A percentile compares a stretch with the other conserved stretches of the same genome.
phyloP scores from a whole-genome alignment of 345 rosid species.

The Clausena lansium region DNA sequence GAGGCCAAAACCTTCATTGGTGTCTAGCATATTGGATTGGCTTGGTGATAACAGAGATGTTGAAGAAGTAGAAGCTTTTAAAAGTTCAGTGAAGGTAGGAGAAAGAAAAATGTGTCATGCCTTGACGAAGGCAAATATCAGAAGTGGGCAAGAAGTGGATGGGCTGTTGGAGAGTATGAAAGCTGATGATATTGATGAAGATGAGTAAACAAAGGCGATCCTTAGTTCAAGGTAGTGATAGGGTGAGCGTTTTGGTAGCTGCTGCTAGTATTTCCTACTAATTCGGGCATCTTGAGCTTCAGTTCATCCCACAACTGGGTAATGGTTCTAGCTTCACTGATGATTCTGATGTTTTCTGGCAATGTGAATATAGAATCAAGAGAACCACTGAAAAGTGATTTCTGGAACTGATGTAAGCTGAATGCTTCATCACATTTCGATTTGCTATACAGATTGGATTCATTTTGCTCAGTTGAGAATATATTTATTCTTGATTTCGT shows the following conservation, averaged over 20 bases:
- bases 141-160: constrained; percentile 30
- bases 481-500: not conserved
- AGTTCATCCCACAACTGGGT: not conserved
- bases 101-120: constrained; percentile 27
- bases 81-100: constrained; percentile 18
- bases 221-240: constrained; percentile 14
- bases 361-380: not conserved
- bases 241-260: not conserved
- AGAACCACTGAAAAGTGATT: not conserved
- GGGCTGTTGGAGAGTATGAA: constrained; percentile 26
- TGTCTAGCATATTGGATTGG: constrained; percentile 43
- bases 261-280: not conserved
- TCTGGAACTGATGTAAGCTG: not conserved
- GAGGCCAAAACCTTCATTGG: constrained; percentile 35
- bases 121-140: constrained; percentile 26
- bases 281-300: not conserved
- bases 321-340: not conserved
- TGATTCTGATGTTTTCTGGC: not conserved
- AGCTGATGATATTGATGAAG: constrained; percentile 21
- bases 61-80: constrained; percentile 33
- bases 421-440: not conserved
- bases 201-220: constrained; percentile 24
- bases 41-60: constrained; percentile 32
- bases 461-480: not conserved
- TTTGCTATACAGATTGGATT: not conserved